Conservation (phyloP, 106 monocot genomes). For the Dioscorea zingiberensis region DNA sequence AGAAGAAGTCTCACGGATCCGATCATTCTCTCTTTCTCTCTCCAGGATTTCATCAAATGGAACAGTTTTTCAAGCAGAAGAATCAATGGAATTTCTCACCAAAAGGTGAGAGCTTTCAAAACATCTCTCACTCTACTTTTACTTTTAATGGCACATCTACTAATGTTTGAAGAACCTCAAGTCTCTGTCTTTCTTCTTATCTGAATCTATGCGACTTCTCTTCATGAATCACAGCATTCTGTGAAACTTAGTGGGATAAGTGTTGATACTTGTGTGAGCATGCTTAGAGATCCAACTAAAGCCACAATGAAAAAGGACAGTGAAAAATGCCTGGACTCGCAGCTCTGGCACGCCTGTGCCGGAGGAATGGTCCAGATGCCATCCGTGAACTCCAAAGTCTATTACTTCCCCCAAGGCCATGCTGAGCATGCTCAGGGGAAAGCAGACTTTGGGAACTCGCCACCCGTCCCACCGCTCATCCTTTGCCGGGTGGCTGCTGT, state of each 20-base stretch:
- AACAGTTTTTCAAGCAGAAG: background rate
- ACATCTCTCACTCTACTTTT: no score
- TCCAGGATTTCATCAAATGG: background rate
- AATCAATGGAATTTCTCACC: background rate
- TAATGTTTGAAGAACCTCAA: background rate
- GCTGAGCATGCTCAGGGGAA: constrained; percentile 3
- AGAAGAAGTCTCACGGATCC: no score
- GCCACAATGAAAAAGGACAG: constrained; percentile 12
- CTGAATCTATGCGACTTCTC: background rate
- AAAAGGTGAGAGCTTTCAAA: background rate
- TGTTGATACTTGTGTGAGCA: background rate
- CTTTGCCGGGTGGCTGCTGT: background rate
- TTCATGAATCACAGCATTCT: background rate
- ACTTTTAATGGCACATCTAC: no score
- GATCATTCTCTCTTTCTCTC: background rate
- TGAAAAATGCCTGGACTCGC: constrained; percentile 30
- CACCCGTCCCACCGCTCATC: background rate
- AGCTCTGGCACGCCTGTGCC: constrained; percentile 4
- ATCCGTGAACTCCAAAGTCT: background rate
- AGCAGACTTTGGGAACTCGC: background rate
- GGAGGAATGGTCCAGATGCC: constrained; percentile 1
- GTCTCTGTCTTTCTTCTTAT: no score
- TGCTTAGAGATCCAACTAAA: background rate
- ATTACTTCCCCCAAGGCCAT: constrained; percentile 15
- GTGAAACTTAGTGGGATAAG: background rate